Percentiles rank a stretch among this genome's conserved stretches.
Conservation (phyloP, 2,329 filamentous ascomycete genomes). For the Alternaria conjuncta region DNA sequence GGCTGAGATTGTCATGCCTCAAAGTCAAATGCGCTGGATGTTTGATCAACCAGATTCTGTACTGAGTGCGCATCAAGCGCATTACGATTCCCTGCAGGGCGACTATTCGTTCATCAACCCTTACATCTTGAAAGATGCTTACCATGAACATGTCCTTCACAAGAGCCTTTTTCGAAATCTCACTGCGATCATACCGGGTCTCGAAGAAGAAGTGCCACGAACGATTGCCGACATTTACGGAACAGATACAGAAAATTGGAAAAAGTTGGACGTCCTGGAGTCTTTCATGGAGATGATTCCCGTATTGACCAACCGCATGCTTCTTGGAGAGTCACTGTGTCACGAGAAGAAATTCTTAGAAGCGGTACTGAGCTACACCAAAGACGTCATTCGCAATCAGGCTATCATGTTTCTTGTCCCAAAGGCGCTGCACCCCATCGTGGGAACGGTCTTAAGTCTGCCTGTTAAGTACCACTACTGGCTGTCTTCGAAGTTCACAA, state of each 20-base stretch:
- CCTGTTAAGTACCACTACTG: constrained; percentile 58
- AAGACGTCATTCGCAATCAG: constrained; percentile 51
- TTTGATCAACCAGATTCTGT: constrained; percentile 52
- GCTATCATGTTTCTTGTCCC: constrained; percentile 56
- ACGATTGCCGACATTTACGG: constrained; percentile 48
- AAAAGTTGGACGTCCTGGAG: constrained; percentile 44
- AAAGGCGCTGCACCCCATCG: constrained; percentile 56
- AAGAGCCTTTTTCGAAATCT: constrained; percentile 51
- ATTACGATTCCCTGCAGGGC: constrained; percentile 49
- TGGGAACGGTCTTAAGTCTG: constrained; percentile 56
- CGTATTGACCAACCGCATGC: constrained; percentile 52
- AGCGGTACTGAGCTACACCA: constrained; percentile 59
- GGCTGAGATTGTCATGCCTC: constrained; percentile 45
- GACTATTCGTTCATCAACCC: constrained; percentile 49
- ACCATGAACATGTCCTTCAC: constrained; percentile 52
- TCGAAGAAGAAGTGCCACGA: constrained; percentile 47
- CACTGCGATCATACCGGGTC: constrained; percentile 45
- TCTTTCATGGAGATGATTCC: constrained; percentile 50
- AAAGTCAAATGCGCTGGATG: constrained; percentile 49
- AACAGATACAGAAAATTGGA: constrained; percentile 46
- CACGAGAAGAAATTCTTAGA: constrained; percentile 56
- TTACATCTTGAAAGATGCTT: constrained; percentile 45
- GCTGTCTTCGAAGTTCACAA: constrained; percentile 50
- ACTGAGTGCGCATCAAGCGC: constrained; percentile 45
- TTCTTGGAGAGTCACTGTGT: constrained; percentile 55